Evolutionary conservation across 106 monocot genomes (phyloP), one percentile per base, ranked within the genome.

Genomic region (Hemerocallis citrina): DNA sequence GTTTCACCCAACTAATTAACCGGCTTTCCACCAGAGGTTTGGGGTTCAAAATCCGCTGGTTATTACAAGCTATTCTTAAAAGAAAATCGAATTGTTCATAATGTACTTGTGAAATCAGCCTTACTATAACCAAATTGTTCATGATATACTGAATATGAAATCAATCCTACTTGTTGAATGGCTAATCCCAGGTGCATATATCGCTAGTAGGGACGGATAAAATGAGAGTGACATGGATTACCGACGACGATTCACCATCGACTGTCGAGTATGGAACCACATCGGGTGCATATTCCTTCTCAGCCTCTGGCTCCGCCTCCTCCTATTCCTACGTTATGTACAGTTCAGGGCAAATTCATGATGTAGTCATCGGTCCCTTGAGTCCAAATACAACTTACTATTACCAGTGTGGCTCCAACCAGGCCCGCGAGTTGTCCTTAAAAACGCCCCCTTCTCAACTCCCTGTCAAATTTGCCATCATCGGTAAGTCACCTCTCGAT

Each of bases 141-240:
- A n/a, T n/a, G n/a, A n/a, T n/a, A n/a, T n/a, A n/a, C n/a, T n/a
- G n/a, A n/a, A n/a, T n/a, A n/a, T n/a, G n/a, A n/a, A n/a, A n/a
- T n/a, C n/a, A n/a, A n/a, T n/a, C n/a, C n/a, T n/a, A n/a, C n/a
- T n/a, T n/a, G n/a, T n/a, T n/a, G n/a, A n/a, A 8, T 57, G 33
- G 35, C 20, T 8, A 36, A 34, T 13, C 1, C 20, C 59, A 93
- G 93, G 93, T 89, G 4, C 93, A 93, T 55, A 77, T 89, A 69
- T 93, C 93, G 0, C 21, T 71, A 39, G 85, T 86, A 7, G 94
- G 94, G 1, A 22, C 52, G 0, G 62, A 89, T 27, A 51, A 69
- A 44, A 94, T 94, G 78, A 62, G 89, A 52, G 51, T 89, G 46
- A 65, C 79, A 8, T 94, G 86, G 89, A 59, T 86, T 59, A 94